Evolutionary conservation across 495 filamentous ascomycete genomes (phyloP).

Genomic region (Cenococcum geophilum): DNA sequence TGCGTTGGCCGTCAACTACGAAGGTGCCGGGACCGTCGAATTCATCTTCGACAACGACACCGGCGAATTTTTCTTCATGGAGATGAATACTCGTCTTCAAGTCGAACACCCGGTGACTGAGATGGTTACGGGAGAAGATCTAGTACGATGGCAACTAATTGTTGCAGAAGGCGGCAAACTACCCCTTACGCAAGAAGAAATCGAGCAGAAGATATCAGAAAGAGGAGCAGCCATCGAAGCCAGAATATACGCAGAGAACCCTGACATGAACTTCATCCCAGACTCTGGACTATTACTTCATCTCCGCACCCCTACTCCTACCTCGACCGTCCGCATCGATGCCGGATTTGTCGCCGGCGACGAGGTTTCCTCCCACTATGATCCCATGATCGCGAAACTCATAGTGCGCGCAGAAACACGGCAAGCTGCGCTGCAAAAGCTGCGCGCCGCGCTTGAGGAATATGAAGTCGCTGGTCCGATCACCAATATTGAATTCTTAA

Average conservation of each 20-base stretch:
- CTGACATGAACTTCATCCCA: constrained; percentile 79
- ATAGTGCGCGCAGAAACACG: constrained; percentile 81
- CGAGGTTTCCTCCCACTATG: constrained; percentile 90
- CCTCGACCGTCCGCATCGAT: constrained; percentile 77
- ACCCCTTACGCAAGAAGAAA: constrained; percentile 78
- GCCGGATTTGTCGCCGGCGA: constrained; percentile 88
- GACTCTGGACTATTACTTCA: constrained; percentile 87
- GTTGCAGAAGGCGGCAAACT: constrained; percentile 81
- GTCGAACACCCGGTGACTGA: constrained; percentile 98
- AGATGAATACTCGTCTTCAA: constrained; percentile 97
- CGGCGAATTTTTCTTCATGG: constrained; percentile 97
- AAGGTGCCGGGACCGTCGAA: constrained; percentile 94
- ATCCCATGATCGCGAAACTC: constrained; percentile 98
- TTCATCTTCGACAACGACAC: constrained; percentile 98
- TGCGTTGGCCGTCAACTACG: constrained; percentile 86
- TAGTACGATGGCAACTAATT: constrained; percentile 94
- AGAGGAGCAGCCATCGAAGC: constrained; percentile 89
- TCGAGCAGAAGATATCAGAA: constrained; percentile 67
- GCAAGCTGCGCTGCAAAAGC: constrained; percentile 73
- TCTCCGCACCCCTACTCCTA: constrained; percentile 63
- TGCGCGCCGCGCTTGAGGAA: constrained; percentile 72
- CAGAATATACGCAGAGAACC: constrained; percentile 94
- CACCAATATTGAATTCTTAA: constrained; percentile 96
- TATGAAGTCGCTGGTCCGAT: constrained; percentile 90
- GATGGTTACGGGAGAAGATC: constrained; percentile 89